Evolutionary conservation across 2,329 filamentous ascomycete species (phyloP), one percentile per base, ranked within the genome.

Genomic region (Fusarium verrucosum): DNA sequence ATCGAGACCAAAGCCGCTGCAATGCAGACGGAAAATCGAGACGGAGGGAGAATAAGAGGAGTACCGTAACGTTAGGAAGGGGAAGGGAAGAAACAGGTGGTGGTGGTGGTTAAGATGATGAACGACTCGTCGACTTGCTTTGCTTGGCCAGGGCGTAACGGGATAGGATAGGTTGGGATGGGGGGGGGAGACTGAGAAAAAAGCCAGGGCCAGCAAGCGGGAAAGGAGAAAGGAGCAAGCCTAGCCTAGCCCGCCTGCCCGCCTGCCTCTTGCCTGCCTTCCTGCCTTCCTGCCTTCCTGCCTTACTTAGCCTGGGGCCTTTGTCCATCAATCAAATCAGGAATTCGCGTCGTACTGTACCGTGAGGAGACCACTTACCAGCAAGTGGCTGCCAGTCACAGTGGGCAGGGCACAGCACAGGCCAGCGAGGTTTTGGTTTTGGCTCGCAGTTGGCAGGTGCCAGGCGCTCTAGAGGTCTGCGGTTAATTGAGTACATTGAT

Each of bases 161-260:
- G 59, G 56, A 61, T 65, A 63, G 65, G 59, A 54, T 67, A 63
- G 60, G 62, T 61, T 69, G 30, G 53, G 40, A 30, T 30, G 25
- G 19, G 37, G 50, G 63, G 69, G 67, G 58, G 67, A 13, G 3
- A 32, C 28, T 30, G 51, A 54, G 51, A 62, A 70, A 70, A 71
- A 71, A 70, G 65, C 66, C 58, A 66, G 66, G 66, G 63, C 50
- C 64, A 65, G 65, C 50, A 58, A 58, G 66, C 60, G 66, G 70
- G 70, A 72, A 70, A 72, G 70, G 70, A 68, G 67, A 69, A 70
- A 60, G 59, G 69, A 58, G 50, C 7, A 25, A 64, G 56, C 52
- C 59, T 54, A 69, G 62, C 54, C 56, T 40, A n/a, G n/a, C n/a
- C n/a, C n/a, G n/a, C n/a, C n/a, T n/a, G n/a, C n/a, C n/a, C n/a